phyloP scores from a whole-genome alignment of 257 asterid genomes.

The Nicotiana noctiflora region DNA sequence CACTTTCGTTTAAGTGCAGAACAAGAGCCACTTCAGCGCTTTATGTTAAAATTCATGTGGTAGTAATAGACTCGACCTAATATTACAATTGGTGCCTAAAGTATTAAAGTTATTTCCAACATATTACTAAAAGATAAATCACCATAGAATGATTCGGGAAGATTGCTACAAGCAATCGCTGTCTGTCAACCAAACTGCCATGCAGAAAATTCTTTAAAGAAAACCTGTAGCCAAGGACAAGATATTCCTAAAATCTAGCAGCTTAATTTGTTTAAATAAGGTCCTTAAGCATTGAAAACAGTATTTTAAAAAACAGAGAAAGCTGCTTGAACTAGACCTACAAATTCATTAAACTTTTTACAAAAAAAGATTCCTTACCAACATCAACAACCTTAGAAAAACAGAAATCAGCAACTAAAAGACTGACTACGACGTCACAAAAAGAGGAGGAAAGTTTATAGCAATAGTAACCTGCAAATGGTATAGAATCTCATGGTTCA shows the following conservation, averaged over 20 bases:
- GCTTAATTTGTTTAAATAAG: background rate
- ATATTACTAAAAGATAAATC: background rate
- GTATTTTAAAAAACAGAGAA: background rate
- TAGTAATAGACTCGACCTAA: background rate
- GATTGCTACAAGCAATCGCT: background rate
- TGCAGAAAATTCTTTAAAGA: background rate
- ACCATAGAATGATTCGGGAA: background rate
- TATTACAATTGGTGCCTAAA: background rate
- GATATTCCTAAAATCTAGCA: background rate
- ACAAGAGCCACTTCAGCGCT: background rate
- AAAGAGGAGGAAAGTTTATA: background rate
- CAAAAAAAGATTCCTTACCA: background rate
- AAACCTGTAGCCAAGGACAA: background rate
- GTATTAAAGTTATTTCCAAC: background rate
- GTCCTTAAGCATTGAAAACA: background rate
- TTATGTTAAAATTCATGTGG: background rate
- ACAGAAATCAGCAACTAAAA: background rate
- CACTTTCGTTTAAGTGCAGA: background rate
- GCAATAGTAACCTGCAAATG: conserved; percentile 68
- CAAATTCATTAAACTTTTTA: background rate
- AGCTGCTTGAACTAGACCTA: background rate
- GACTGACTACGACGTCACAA: background rate
- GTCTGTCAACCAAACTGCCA: background rate
- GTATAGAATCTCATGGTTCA: conserved; percentile 91
- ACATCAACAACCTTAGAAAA: background rate